phyloP scores from a whole-genome alignment of 1,139 yeast species.

The Chernovozyma sophiae-reginae region DNA sequence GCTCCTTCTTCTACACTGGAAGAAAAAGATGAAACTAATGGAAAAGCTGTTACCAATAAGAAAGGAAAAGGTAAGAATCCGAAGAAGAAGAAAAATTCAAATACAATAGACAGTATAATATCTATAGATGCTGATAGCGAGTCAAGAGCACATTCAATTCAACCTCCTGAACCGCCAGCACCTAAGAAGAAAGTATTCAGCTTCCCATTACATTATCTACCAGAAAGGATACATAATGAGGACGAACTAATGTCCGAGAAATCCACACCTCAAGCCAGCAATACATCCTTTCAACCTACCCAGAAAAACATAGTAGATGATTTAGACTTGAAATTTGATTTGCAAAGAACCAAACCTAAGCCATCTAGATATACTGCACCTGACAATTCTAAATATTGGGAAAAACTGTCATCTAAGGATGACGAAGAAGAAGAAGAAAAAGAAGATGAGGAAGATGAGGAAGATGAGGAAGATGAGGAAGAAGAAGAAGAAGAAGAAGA shows the following conservation, averaged over 20 bases:
- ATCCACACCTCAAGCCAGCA: background rate
- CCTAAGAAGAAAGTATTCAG: conserved; percentile 5
- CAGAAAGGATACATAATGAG: conserved; percentile 3
- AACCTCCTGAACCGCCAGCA: background rate
- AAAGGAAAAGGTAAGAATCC: conserved; percentile 6
- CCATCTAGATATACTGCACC: conserved; percentile 27
- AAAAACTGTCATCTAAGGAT: conserved; percentile 15
- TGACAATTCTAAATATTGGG: conserved; percentile 26
- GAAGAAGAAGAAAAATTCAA: conserved; percentile 3
- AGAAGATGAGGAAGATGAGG: conserved; percentile 9
- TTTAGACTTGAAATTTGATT: conserved; percentile 32
- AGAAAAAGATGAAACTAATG: conserved; percentile 4
- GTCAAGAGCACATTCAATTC: background rate
- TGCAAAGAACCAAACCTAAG: conserved; percentile 35
- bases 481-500: conserved; percentile 17
- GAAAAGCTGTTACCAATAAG: conserved; percentile 6
- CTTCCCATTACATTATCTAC: conserved; percentile 7
- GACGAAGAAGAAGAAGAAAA: conserved; percentile 5
- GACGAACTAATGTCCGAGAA: background rate
- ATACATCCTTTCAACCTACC: conserved; percentile 32
- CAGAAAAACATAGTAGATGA: conserved; percentile 38
- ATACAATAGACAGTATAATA: background rate
- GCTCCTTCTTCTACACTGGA: conserved; percentile 3
- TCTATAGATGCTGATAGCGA: background rate
- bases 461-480: conserved; percentile 11